Conservation (phyloP, 495 filamentous ascomycete genomes). For the Penicillium robsamsonii region DNA sequence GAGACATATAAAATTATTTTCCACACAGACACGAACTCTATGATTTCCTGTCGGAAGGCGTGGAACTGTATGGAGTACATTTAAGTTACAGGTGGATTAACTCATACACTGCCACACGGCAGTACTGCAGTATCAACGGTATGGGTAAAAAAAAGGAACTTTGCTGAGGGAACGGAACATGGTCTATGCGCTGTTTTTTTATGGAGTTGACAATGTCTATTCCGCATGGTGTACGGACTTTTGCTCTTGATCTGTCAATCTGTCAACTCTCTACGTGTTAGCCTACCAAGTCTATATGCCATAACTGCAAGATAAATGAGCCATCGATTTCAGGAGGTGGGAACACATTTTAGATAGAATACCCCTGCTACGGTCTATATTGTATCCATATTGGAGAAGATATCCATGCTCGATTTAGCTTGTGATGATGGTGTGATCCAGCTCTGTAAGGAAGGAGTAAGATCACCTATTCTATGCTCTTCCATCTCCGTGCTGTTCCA, state of each 20-base stretch:
- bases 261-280: background rate
- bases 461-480: background rate
- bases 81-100: slow-evolving; percentile 22
- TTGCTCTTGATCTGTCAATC: background rate
- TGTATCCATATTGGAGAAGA: slow-evolving; percentile 2
- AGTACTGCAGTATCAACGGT: slow-evolving; percentile 12
- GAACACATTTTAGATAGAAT: background rate
- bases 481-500: background rate
- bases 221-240: background rate
- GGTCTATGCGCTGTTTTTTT: background rate
- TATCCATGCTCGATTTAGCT: slow-evolving; percentile 4
- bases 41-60: slow-evolving; percentile 23
- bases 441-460: slow-evolving; percentile 3
- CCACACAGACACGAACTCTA: slow-evolving; percentile 20
- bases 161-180: background rate
- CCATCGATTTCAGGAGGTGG: background rate
- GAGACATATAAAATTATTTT: background rate
- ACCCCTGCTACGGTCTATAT: background rate
- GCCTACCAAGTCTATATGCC: background rate
- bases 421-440: slow-evolving; percentile 14
- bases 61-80: slow-evolving; percentile 17
- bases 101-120: background rate
- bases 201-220: background rate
- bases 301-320: slow-evolving; percentile 1
- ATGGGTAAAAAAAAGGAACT: background rate